Evolutionary conservation across 1,284 basidiomycete genomes (phyloP).

Genomic region (Puccinia hordei): DNA sequence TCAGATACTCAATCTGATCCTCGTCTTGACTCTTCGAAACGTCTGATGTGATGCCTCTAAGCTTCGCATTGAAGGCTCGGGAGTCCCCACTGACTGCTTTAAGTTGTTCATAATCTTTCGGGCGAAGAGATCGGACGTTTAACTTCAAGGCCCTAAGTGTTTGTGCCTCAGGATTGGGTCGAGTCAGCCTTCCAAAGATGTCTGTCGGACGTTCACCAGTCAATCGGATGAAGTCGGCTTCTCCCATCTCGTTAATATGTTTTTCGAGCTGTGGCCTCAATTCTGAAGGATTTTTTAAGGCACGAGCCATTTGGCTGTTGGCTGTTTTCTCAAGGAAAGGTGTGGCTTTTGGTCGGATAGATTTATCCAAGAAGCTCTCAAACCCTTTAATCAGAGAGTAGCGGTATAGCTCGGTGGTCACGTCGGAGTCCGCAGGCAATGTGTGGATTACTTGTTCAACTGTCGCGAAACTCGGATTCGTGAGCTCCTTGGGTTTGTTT

Average conservation of each 20-base stretch:
- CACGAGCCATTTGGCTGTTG: background rate
- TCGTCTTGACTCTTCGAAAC: background rate
- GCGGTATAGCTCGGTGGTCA: conserved; percentile 8
- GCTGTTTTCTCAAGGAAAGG: background rate
- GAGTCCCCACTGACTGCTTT: background rate
- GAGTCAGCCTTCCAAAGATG: background rate
- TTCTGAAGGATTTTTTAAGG: background rate
- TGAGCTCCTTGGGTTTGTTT: background rate
- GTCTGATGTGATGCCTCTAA: background rate
- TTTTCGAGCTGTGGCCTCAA: background rate
- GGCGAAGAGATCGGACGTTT: too few relatives aligned
- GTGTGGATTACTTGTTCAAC: conserved; percentile 12
- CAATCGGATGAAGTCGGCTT: background rate
- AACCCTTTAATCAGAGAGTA: conserved; percentile 2
- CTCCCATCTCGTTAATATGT: conserved; percentile 7
- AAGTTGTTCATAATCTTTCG: too few relatives aligned
- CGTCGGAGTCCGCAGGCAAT: conserved; percentile 3
- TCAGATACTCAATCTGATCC: background rate
- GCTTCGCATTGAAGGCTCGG: background rate
- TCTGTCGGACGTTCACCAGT: background rate
- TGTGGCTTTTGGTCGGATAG: too few relatives aligned
- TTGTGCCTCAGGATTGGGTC: too few relatives aligned
- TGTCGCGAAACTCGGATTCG: background rate
- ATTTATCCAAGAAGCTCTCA: background rate
- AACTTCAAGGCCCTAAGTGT: too few relatives aligned